phyloP scores from a whole-genome alignment of 768 basidiomycete genomes.

The Termitomyces sp. region DNA sequence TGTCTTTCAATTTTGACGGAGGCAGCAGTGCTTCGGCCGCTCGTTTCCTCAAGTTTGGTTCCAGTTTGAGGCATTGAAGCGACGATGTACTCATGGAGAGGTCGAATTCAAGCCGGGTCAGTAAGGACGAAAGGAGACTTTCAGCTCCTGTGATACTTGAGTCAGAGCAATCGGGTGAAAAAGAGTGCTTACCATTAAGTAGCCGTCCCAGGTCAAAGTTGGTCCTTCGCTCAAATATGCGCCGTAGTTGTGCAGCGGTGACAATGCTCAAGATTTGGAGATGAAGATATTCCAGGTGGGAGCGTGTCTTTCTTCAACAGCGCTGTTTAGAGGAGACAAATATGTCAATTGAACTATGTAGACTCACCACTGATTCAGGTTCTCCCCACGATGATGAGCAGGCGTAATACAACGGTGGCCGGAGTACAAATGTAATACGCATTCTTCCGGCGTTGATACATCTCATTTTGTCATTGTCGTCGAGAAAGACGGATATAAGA shows the following conservation, averaged over 20 bases:
- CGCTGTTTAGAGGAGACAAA: conserved; percentile 19
- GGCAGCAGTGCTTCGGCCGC: conserved; percentile 83
- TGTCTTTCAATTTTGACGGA: conserved; percentile 80
- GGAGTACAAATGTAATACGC: conserved; percentile 81
- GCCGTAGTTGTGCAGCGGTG: conserved; percentile 75
- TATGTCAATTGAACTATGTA: conserved; percentile 8
- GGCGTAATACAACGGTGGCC: conserved; percentile 87
- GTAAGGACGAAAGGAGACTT: conserved; percentile 67
- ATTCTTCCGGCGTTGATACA: conserved; percentile 81
- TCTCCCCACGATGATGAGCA: conserved; percentile 93
- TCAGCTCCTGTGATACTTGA: conserved; percentile 59
- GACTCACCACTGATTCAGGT: conserved; percentile 88
- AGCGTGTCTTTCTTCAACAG: conserved; percentile 77
- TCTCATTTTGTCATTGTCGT: conserved; percentile 82
- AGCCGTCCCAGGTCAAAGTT: conserved; percentile 88
- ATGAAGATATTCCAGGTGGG: conserved; percentile 93
- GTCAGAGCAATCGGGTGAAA: not conserved
- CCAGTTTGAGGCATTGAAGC: conserved; percentile 74
- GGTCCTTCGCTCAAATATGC: conserved; percentile 82
- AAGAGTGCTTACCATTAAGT: conserved; percentile 45
- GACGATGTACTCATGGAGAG: conserved; percentile 80
- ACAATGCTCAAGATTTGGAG: conserved; percentile 90
- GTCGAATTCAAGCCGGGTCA: conserved; percentile 69
- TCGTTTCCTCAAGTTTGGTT: conserved; percentile 60
- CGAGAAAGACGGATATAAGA: conserved; percentile 91